Evolutionary conservation across 495 filamentous ascomycete species (phyloP), one percentile per base, ranked within the genome.

Genomic region (Aspergillus mulundensis): DNA sequence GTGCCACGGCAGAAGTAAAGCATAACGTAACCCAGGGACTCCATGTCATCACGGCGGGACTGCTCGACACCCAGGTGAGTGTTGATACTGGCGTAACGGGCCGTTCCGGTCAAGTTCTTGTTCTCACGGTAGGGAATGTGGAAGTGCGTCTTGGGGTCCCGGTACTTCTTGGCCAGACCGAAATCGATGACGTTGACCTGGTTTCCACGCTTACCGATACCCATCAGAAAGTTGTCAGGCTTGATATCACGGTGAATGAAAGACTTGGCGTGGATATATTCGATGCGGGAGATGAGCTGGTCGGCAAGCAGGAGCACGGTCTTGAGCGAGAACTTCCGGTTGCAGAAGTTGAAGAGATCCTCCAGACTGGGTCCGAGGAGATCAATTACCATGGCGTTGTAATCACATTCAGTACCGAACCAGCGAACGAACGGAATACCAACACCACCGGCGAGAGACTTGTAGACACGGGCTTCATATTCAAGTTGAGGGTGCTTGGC

Each of bases 271-370:
- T 99, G 95, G 67, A 99, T 99, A 79, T 99, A 99, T 75, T 99
- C 95, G 71, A 99, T 97, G 58, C 95, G 92, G 54, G 94, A 97
- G 68, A 98, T 97, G 73, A 99, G 84, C 78, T 99, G 95, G 68
- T 99, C 95, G 67, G 95, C 95, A 50, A 99, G 85, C 10, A 99
- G 85, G 15, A 99, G 78, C 39, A 99, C 95, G n/a, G 95, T 99
- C 87, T 99, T 99, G 61, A 99, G 77, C 10, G 94, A 96, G 82
- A 97, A 99, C 72, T 99, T 99, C 70, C 95, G 87, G 84, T 97
- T 99, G 86, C 95, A 99, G 74, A 99, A 99, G 84, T 99, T 99
- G 91, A 99, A 99, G n/a, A 99, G 81, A 70, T 99, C 95, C 76
- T 99, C 95, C 80, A 99, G 79, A 70, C 90, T 95, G 56, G 95